A percentile compares a stretch with the other conserved stretches of the same genome.
Evolutionary conservation across 2,329 filamentous ascomycete genomes (phyloP).

Genomic region (Emergomyces africanus): DNA sequence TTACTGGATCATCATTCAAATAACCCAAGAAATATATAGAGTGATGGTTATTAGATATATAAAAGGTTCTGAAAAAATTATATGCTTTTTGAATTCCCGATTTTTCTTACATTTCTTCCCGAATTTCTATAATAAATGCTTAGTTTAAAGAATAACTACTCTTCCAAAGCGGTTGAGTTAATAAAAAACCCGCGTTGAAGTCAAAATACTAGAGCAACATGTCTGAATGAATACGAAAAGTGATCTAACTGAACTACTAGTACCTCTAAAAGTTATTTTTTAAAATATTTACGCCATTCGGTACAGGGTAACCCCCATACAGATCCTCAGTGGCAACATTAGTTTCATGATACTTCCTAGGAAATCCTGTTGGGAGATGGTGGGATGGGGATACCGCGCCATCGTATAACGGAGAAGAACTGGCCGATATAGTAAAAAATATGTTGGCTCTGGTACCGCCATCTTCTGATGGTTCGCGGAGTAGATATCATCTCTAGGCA

Average conservation of each 20-base stretch:
- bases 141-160: too few relatives aligned
- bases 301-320: neutral
- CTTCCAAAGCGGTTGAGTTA: too few relatives aligned
- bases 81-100: too few relatives aligned
- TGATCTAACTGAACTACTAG: too few relatives aligned
- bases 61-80: too few relatives aligned
- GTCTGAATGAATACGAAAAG: neutral
- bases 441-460: conserved; percentile 67
- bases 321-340: conserved; percentile 12
- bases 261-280: too few relatives aligned
- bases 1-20: too few relatives aligned
- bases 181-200: too few relatives aligned
- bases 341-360: conserved; percentile 2
- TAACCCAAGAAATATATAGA: too few relatives aligned
- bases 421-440: conserved; percentile 65
- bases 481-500: conserved; percentile 59
- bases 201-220: neutral
- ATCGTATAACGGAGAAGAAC: conserved; percentile 54
- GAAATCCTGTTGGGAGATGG: conserved; percentile 14
- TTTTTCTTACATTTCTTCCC: too few relatives aligned
- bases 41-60: too few relatives aligned
- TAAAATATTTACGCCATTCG: neutral
- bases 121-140: too few relatives aligned
- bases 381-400: conserved; percentile 34
- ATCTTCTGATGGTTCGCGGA: conserved; percentile 63